These are phyloP conservation scores for Niebla homalea DNA, from an alignment of 495 filamentous ascomycete genomes.

Conservation along the genomic window DNA sequence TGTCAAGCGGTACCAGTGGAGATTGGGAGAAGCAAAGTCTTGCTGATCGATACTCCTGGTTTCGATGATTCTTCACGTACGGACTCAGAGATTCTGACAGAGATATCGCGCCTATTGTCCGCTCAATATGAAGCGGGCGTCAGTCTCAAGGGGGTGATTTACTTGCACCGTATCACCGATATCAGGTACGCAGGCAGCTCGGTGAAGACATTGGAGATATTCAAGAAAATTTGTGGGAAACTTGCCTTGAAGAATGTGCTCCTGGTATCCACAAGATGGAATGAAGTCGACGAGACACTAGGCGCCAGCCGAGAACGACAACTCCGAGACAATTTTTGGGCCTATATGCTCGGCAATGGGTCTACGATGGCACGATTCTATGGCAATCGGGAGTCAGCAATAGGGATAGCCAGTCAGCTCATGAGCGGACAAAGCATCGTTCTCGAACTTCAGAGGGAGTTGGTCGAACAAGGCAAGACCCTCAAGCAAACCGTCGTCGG, in stretches of 20 bases:
- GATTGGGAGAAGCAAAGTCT: slow-evolving; percentile 14
- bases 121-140: slow-evolving; percentile 16
- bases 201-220: slow-evolving; percentile 20
- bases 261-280: slow-evolving; percentile 31
- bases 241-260: slow-evolving; percentile 19
- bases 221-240: slow-evolving; percentile 24
- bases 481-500: slow-evolving; percentile 18
- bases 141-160: slow-evolving; percentile 26
- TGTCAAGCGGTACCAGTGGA: slow-evolving; percentile 9
- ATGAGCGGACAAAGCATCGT: slow-evolving; percentile 15
- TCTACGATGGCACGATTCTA: slow-evolving; percentile 17
- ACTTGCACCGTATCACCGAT: slow-evolving; percentile 28
- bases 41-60: slow-evolving; percentile 31
- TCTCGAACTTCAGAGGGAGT: slow-evolving; percentile 19
- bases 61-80: slow-evolving; percentile 30
- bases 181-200: slow-evolving; percentile 21
- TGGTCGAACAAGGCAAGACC: slow-evolving; percentile 15
- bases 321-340: slow-evolving; percentile 23
- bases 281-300: slow-evolving; percentile 8
- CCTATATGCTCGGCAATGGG: slow-evolving; percentile 16
- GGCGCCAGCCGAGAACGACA: slow-evolving; percentile 17
- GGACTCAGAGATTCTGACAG: slow-evolving; percentile 27
- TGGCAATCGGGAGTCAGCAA: slow-evolving; percentile 17
- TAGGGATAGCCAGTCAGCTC: slow-evolving; percentile 16
- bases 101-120: slow-evolving; percentile 23